phyloP scores from a whole-genome alignment of 352 stramenopile species.

The Globisporangium irregulare region DNA sequence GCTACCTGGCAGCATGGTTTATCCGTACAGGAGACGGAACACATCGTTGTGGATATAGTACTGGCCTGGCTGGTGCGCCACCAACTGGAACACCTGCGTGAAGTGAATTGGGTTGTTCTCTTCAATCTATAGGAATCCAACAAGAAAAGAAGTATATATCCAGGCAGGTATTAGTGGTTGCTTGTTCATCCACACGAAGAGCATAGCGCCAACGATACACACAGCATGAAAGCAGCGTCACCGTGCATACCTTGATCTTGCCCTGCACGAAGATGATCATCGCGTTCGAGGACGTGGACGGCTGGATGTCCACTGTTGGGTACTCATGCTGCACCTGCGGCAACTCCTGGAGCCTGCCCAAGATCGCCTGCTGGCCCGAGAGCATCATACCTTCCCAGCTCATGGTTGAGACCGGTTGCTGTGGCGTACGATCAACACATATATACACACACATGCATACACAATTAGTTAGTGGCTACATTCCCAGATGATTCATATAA shows the following conservation, averaged over 20 bases:
- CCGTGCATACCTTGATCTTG: slow-evolving; percentile 56
- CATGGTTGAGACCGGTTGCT: slow-evolving; percentile 77
- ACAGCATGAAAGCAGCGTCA: neutral
- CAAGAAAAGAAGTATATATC: neutral
- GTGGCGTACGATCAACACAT: slow-evolving; percentile 7
- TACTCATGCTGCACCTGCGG: slow-evolving; percentile 75
- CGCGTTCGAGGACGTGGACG: slow-evolving; percentile 82
- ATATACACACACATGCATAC: neutral
- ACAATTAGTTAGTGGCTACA: slow-evolving; percentile 5
- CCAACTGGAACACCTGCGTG: slow-evolving; percentile 96
- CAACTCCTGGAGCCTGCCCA: slow-evolving; percentile 84
- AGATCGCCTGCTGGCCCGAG: slow-evolving; percentile 81
- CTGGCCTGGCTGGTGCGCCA: slow-evolving; percentile 87
- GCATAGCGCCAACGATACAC: neutral
- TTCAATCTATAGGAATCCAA: slow-evolving; percentile 70
- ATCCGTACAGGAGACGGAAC: slow-evolving; percentile 97
- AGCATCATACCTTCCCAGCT: slow-evolving; percentile 74
- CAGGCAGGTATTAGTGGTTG: neutral
- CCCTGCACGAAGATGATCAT: slow-evolving; percentile 97
- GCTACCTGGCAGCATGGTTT: slow-evolving; percentile 29
- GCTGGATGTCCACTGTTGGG: slow-evolving; percentile 93
- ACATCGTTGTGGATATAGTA: slow-evolving; percentile 99
- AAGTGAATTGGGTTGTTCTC: slow-evolving; percentile 95
- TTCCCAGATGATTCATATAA: neutral
- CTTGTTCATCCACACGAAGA: neutral